These are phyloP conservation scores for Nannochloropsis oceanica DNA, from an alignment of 108 stramenopile genomes.

Conservation along the genomic window DNA sequence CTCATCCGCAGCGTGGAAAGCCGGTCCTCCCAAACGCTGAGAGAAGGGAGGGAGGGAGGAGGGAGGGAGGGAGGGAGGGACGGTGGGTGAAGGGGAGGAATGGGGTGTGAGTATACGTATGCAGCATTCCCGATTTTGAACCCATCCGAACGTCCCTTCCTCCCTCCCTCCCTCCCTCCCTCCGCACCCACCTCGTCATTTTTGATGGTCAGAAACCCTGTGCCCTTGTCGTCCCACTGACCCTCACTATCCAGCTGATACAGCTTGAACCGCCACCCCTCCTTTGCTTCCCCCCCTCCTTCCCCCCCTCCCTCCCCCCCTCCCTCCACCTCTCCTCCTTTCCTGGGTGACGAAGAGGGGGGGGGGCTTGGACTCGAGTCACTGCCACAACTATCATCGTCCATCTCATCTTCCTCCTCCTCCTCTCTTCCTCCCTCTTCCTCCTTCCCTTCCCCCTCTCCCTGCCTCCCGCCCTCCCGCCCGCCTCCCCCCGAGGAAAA, in stretches of 20 bases:
- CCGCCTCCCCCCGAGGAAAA: background rate
- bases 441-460: background rate
- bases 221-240: conserved; percentile 33
- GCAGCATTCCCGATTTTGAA: too few relatives aligned
- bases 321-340: background rate
- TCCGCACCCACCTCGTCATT: background rate
- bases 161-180: background rate
- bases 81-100: too few relatives aligned
- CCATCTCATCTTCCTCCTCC: background rate
- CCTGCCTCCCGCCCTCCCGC: background rate
- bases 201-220: background rate
- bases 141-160: background rate
- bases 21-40: background rate
- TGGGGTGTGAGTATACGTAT: too few relatives aligned
- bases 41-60: background rate
- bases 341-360: too few relatives aligned
- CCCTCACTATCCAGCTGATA: conserved; percentile 34
- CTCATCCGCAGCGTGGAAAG: background rate
- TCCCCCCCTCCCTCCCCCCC: background rate
- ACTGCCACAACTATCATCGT: too few relatives aligned
- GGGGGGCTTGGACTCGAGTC: too few relatives aligned
- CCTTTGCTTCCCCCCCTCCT: background rate
- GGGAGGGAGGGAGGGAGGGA: too few relatives aligned
- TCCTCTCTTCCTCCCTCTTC: background rate
- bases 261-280: conserved; percentile 30